These are phyloP conservation scores for Iberis amara DNA, from an alignment of 441 rosid species.

Conservation along the genomic window DNA sequence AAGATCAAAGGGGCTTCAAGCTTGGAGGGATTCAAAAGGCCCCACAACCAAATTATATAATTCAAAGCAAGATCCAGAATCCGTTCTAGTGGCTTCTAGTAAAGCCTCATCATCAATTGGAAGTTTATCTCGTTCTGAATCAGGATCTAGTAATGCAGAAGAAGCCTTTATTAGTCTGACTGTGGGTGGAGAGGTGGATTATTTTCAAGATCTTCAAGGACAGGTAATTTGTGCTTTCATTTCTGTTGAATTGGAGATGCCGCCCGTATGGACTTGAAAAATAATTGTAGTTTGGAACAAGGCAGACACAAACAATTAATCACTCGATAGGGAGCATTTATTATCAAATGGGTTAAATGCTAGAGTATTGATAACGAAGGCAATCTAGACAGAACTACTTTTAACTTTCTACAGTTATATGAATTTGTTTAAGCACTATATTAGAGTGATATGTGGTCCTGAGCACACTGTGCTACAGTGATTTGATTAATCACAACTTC, in stretches of 20 bases:
- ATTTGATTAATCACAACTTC: no score
- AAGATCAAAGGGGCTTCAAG: slow-evolving; percentile 80
- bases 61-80: slow-evolving; percentile 65
- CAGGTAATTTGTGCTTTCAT: slow-evolving; percentile 48
- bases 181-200: slow-evolving; percentile 61
- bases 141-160: slow-evolving; percentile 64
- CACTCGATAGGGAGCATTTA: background rate
- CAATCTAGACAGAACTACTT: background rate
- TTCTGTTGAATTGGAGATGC: slow-evolving; percentile 12
- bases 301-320: background rate
- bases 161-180: slow-evolving; percentile 59
- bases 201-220: slow-evolving; percentile 74
- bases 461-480: background rate
- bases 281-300: background rate
- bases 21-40: slow-evolving; percentile 70
- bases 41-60: slow-evolving; percentile 69
- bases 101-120: slow-evolving; percentile 47
- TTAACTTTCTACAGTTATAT: no score
- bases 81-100: slow-evolving; percentile 44
- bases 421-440: background rate
- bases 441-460: background rate
- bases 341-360: background rate
- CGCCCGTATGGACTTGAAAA: background rate
- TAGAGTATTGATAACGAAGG: background rate
- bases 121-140: slow-evolving; percentile 52